Evolutionary conservation across 148 eudicot genomes (phyloP), one percentile per base, ranked within the genome.

Genomic region (Fallopia convolvulus): DNA sequence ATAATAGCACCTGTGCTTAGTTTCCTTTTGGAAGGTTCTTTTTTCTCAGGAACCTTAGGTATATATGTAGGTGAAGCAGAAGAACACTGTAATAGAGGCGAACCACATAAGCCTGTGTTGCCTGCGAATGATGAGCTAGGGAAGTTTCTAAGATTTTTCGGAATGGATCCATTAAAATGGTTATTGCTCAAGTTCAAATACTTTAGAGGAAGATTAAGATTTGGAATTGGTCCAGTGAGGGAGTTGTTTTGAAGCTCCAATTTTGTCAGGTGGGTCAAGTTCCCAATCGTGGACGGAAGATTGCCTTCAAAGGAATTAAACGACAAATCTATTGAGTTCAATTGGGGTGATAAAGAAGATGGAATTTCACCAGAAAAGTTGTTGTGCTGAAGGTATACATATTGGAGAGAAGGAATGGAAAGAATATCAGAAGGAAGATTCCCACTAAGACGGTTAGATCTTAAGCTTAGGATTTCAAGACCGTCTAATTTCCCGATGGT

Each of bases 321-420:
- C 40, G 99, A 91, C 8, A 95, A 86, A 82, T 92, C 97, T 58
- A 95, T 70, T 40, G 85, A 44, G 71, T 52, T 82, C 50, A 92
- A 83, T 65, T 84, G 83, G 5, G 89, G 79, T 44, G 94, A 89
- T 18, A 91, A 33, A 13, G 85, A 83, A 11, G 92, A 85, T 14
- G 99, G 99, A 68, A 95, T 89, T 60, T 72, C 72, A 3, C 99
- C 99, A 0, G 97, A 88, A 63, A 95, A 86, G 50, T 82, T 80
- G 85, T 95, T 95, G 17, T 82, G 73, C 75, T 92, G 91, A 39
- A 95, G 92, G 80, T 86, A 83, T 66, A 95, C 79, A 75, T 78
- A 70, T 49, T 83, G 89, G 70, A 95, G 92, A 36, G 90, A 88
- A 74, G 94, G 89, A 74, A 95, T 87, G 58, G 92, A 86, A 75